Percentiles rank a stretch among this genome's conserved stretches.
Conservation (phyloP, 257 asterid genomes). For the Misopates orontium region DNA sequence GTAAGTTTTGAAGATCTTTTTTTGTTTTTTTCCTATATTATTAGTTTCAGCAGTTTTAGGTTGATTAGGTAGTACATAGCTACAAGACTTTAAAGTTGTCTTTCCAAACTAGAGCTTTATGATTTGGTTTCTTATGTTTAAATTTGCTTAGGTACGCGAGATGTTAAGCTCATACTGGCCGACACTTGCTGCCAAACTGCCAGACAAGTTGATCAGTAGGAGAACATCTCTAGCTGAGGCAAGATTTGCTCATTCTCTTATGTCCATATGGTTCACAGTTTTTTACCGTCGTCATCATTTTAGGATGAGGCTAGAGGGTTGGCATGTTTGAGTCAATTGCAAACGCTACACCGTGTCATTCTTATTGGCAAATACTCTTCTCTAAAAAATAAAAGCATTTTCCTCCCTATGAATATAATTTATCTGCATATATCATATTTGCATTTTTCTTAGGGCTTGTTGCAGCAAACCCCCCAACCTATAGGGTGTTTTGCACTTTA, state of each 20-base stretch:
- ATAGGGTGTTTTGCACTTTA: too few species aligned
- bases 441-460: too few species aligned
- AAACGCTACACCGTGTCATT: too few species aligned
- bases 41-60: constrained; percentile 5
- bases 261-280: too few species aligned
- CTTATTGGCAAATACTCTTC: too few species aligned
- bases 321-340: too few species aligned
- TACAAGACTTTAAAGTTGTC: background rate
- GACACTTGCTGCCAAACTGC: constrained; percentile 47
- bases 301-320: too few species aligned
- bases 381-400: too few species aligned
- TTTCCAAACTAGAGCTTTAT: background rate
- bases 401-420: too few species aligned
- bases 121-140: constrained; percentile 6
- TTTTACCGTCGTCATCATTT: too few species aligned
- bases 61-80: background rate
- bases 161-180: constrained; percentile 73
- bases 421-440: too few species aligned
- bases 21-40: background rate
- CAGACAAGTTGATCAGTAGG: constrained; percentile 43
- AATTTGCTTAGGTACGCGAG: constrained; percentile 61
- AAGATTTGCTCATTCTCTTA: constrained; percentile 24
- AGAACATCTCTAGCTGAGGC: constrained; percentile 48
- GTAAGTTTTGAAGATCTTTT: constrained; percentile 38
- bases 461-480: too few species aligned